Base-by-base conservation (phyloP, 2,329 filamentous ascomycete genomes). In the Bipolaris oryzae region DNA sequence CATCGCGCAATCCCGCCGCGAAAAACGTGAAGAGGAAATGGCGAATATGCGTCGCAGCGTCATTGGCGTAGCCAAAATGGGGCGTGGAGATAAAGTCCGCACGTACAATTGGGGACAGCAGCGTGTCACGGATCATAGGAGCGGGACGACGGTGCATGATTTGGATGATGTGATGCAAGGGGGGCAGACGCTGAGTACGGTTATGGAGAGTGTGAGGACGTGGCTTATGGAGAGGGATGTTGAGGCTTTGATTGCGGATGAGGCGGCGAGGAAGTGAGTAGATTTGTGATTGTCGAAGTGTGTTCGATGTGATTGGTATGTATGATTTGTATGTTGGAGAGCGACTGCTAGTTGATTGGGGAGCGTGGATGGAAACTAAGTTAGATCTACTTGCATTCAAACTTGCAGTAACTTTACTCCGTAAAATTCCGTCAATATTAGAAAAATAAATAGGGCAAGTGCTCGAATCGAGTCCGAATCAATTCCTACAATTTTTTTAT, bases 41-140 rank as follows among this genome's bases (percentile, higher is more conserved):
- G 82, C 88, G 16, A 83, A 82, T 20, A 75, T 98, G 76, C 83
- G 93, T 53, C 85, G 92, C 72, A 91, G 88, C 62, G 91, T 92
- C 3, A 84, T 96, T 61, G 87, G 90, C 64, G 87, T 92, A 54
- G 89, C 82, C 7, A 84, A 89, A 69, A 93, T 95, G 79, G 95
- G 93, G 5, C 85, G 95, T 39, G 91, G 91, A 44, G 92, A 98
- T 79, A 99, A 99, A 80, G 89, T 99, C 56, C 83, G 93, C 58
- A 97, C 93, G 0, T 97, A 97, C 76, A 96, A 97, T 75, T 90
- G 81, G 75, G 81, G 81, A 3, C 87, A 91, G 75, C 88, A 92
- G 76, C 83, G 93, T 41, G 93, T 95, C 64, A 96, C 93, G 1
- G 93, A 97, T 71, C 93, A 97, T 77, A 83, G 93, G 38, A 91